Evolutionary conservation across 768 basidiomycete genomes (phyloP), one percentile per base, ranked within the genome.

Genomic region (Strobilomyces dryophilus): DNA sequence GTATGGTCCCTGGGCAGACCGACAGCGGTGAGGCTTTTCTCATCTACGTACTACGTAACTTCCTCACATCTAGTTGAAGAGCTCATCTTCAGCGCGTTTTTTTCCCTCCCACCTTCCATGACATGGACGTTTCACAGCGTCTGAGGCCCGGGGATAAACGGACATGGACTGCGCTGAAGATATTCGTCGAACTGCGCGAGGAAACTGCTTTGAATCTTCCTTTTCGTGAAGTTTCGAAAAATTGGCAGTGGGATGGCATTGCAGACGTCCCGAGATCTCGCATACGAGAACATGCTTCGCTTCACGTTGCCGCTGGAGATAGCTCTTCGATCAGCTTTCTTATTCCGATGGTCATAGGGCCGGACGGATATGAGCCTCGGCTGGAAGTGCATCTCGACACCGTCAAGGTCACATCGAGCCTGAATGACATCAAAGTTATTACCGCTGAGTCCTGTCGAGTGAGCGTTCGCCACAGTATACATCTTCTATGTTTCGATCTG

Each of bases 1-100:
- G 18, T 98, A 98, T 65, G 95, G 95, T 5, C 95, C 95, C 4
- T 98, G 95, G 95, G 88, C 94, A 21, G 95, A 98, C 71, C 79
- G 95, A 24, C 95, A 97, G 69, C 77, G 94, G 90, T 85, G 63
- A 60, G 71, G 46, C 54, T 20, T 47, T 12, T 21, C 36, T 29
- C 12, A 15, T 40, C 37, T 31, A 24, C 2, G 44, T 11, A 20
- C 27, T 21, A 35, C 45, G 52, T 4, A 55, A 42, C 54, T 29
- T 55, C 27, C 32, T 34, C 34, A 58, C 21, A 41, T 29, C 21
- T 15, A 27, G 32, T 54, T 11, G 8, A 61, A 89, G 92, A 43
- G 81, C 76, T 14, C 81, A 89, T 53, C 71, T 98, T 20, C 95
- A 97, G 66, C 79, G 75, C 36, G 73, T 79, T 0, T 95, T 98